A percentile compares a stretch with the other conserved stretches of the same genome.
These are phyloP conservation scores for Claviceps pusilla DNA, from an alignment of 2,329 filamentous ascomycete genomes.

Conservation along the genomic window DNA sequence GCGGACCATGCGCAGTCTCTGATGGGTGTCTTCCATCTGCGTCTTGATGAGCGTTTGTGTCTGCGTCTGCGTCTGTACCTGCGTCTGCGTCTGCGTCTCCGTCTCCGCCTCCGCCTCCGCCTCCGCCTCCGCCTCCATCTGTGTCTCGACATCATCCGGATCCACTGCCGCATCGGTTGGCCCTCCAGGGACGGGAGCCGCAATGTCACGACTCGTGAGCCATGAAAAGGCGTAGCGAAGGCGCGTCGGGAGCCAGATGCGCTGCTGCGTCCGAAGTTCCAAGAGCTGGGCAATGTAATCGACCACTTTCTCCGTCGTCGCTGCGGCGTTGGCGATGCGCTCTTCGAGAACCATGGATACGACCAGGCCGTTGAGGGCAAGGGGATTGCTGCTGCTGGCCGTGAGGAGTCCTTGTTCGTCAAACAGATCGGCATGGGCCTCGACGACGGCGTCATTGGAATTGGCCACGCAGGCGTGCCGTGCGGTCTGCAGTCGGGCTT, in stretches of 20 bases:
- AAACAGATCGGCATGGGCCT: constrained; percentile 25
- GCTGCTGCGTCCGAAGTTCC: constrained; percentile 17
- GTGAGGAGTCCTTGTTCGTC: constrained; percentile 25
- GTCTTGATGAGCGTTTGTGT: too few relatives aligned
- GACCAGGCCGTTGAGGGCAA: constrained; percentile 24
- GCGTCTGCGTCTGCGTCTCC: too few relatives aligned
- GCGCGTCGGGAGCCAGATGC: constrained; percentile 28
- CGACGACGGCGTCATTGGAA: constrained; percentile 25
- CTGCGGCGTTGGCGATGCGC: constrained; percentile 17
- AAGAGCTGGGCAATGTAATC: constrained; percentile 22
- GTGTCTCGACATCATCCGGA: constrained; percentile 12
- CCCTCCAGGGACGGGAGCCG: constrained; percentile 9
- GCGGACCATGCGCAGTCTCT: constrained; percentile 21
- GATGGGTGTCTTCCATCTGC: constrained; percentile 20
- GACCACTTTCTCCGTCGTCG: constrained; percentile 20
- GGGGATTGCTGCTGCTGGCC: constrained; percentile 7
- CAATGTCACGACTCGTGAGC: constrained; percentile 14
- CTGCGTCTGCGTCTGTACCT: too few relatives aligned
- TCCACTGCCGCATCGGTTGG: constrained; percentile 7
- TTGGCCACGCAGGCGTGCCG: constrained; percentile 14
- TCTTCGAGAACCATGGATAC: constrained; percentile 33
- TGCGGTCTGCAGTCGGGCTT: constrained; percentile 14
- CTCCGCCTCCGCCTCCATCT: too few relatives aligned
- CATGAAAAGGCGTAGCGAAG: constrained; percentile 25
- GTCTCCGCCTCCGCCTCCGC: too few relatives aligned